Evolutionary conservation across 176 grass and related monocot species (phyloP).

Genomic region (Calamus simplicifolius): DNA sequence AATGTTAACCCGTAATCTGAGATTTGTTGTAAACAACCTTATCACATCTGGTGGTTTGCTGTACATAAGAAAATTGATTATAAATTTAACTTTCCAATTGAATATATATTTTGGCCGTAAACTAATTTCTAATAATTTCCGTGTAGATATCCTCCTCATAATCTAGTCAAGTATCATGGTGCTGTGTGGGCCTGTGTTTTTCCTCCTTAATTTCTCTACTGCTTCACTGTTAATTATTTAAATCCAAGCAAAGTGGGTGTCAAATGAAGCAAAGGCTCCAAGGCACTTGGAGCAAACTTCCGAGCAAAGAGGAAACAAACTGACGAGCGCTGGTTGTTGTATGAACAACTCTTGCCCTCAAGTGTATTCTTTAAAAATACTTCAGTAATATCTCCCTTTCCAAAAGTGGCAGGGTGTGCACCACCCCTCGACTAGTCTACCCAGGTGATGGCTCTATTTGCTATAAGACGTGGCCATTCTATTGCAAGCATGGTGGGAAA

Average conservation of each 20-base stretch:
- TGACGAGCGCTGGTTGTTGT: neutral
- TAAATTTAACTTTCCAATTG: no score
- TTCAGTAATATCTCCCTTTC: neutral
- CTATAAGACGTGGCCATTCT: neutral
- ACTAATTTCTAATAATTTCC: no score
- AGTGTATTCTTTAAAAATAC: neutral
- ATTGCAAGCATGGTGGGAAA: constrained; percentile 11
- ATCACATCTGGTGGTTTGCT: no score
- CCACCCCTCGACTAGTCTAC: constrained; percentile 16
- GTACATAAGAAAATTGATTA: no score
- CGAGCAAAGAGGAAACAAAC: constrained; percentile 14
- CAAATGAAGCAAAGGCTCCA: constrained; percentile 4
- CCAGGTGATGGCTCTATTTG: constrained; percentile 3
- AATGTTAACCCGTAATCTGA: no score
- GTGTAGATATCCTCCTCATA: no score
- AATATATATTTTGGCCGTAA: no score
- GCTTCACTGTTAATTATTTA: neutral
- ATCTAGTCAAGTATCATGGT: no score
- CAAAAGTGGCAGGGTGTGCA: constrained; percentile 9
- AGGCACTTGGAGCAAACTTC: constrained; percentile 6
- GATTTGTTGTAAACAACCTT: no score
- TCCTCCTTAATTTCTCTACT: neutral
- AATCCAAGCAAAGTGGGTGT: constrained; percentile 6
- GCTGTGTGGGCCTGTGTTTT: no score
- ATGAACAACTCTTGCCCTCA: neutral